A percentile compares a stretch with the other conserved stretches of the same genome.
Conservation (phyloP, 352 stramenopile species). For the Hyaloperonospora brassicae region DNA sequence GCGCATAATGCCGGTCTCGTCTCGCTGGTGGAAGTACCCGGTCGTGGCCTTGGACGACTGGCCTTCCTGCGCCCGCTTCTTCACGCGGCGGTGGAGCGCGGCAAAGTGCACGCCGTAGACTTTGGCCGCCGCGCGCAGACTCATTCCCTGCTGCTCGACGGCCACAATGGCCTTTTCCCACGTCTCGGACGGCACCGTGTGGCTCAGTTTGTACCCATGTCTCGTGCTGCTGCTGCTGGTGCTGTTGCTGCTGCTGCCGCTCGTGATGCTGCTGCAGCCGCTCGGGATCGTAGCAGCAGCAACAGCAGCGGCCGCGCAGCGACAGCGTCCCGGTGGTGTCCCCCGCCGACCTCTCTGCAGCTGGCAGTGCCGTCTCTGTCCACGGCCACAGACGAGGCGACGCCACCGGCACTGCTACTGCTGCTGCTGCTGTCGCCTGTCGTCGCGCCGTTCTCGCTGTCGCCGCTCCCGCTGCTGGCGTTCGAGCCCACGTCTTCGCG, state of each 20-base stretch:
- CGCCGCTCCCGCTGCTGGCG: slow-evolving; percentile 15
- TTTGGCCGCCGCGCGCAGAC: slow-evolving; percentile 38
- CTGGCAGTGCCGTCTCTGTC: too few species aligned
- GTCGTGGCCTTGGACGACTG: slow-evolving; percentile 10
- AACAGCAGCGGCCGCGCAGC: too few species aligned
- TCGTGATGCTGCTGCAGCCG: too few species aligned
- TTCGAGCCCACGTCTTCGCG: slow-evolving; percentile 13
- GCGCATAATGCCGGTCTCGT: slow-evolving; percentile 49
- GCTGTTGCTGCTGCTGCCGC: slow-evolving; percentile 23
- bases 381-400: too few species aligned
- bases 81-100: slow-evolving; percentile 44
- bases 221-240: too few species aligned
- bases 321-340: too few species aligned
- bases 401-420: slow-evolving; percentile 4
- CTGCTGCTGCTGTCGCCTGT: slow-evolving; percentile 18
- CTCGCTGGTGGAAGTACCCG: slow-evolving; percentile 40
- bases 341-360: too few species aligned
- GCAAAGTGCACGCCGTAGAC: slow-evolving; percentile 52
- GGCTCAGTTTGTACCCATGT: slow-evolving; percentile 49
- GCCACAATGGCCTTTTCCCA: slow-evolving; percentile 54
- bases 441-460: slow-evolving; percentile 20
- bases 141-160: slow-evolving; percentile 52
- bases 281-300: too few species aligned
- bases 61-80: slow-evolving; percentile 36
- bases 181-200: slow-evolving; percentile 46